Base-by-base conservation (phyloP, 1,284 basidiomycete species). In the Flammula alnicola region DNA sequence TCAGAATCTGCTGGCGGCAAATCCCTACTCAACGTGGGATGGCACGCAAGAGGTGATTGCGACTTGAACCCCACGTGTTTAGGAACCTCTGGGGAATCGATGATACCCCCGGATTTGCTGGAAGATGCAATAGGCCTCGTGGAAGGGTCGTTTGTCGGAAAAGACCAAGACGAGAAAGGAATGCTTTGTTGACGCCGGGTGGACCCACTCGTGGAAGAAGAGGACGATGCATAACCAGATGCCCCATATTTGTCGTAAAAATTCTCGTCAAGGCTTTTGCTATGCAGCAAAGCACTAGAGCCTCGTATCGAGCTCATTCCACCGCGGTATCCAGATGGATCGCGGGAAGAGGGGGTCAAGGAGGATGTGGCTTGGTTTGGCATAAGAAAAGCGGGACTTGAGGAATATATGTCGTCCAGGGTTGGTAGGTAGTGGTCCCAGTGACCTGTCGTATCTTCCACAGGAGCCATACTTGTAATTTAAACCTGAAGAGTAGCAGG, bases 211-310 rank as follows among this genome's bases (percentile, higher is more conserved):
- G 27, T 25, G 25, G 42, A 42, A 31, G 14, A 10, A 3, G n/a
- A n/a, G n/a, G n/a, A n/a, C n/a, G 49, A 32, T 32, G 49, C 41
- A 44, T 46, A 55, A 19, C 29, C 30, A 17, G 42, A 45, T 44
- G 32, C 36, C 14, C 12, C 42, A 17, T 51, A 49, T 27, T 37
- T 40, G 27, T 42, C 32, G 31, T 51, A 51, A 51, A 42, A 41
- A 26, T 39, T 26, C 27, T 39, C 37, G 23, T 33, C 32, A n/a
- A 35, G 14, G 16, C 22, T 35, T 32, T 44, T 22, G 10, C 22
- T 4, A 16, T 35, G 29, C 31, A 33, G 35, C 9, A 44, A 44
- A 25, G 42, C 30, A 33, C 23, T 33, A 25, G 20, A 44, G 19
- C 19, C 20, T 42, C 7, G 3, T 12, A 42, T 19, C 14, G 40